These are phyloP conservation scores for Conoideocrella luteorostrata DNA, from an alignment of 2,329 filamentous ascomycete genomes.

Conservation along the genomic window DNA sequence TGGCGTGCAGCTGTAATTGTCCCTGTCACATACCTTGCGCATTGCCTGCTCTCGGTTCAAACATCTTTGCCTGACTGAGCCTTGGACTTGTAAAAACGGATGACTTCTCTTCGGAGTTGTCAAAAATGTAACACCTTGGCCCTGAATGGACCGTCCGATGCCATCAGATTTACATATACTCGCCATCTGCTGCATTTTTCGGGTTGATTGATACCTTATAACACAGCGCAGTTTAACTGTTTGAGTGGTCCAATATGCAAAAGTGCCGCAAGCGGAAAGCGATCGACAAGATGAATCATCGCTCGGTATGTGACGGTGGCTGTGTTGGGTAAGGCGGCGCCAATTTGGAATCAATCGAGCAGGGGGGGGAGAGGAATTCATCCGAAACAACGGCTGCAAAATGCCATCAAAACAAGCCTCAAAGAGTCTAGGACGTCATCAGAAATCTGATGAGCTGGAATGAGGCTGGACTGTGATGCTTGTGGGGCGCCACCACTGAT, in stretches of 20 bases:
- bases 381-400: too few species aligned
- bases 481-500: too few species aligned
- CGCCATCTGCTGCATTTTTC: too few species aligned
- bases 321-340: background rate
- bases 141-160: too few species aligned
- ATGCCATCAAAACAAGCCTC: too few species aligned
- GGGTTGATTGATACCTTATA: background rate
- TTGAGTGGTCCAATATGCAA: background rate
- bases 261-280: background rate
- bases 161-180: too few species aligned
- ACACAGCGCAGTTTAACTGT: background rate
- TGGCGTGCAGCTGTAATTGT: too few species aligned
- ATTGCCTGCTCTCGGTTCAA: background rate
- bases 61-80: background rate
- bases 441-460: too few species aligned
- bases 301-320: background rate
- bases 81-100: background rate
- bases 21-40: background rate
- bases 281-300: slow-evolving; percentile 1
- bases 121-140: too few species aligned
- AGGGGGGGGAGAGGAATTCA: too few species aligned
- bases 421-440: too few species aligned
- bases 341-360: background rate
- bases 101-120: background rate
- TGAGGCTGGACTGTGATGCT: too few species aligned